These are phyloP conservation scores for Magnaporthales sp. DNA, from an alignment of 2,329 filamentous ascomycete species.

Conservation along the genomic window DNA sequence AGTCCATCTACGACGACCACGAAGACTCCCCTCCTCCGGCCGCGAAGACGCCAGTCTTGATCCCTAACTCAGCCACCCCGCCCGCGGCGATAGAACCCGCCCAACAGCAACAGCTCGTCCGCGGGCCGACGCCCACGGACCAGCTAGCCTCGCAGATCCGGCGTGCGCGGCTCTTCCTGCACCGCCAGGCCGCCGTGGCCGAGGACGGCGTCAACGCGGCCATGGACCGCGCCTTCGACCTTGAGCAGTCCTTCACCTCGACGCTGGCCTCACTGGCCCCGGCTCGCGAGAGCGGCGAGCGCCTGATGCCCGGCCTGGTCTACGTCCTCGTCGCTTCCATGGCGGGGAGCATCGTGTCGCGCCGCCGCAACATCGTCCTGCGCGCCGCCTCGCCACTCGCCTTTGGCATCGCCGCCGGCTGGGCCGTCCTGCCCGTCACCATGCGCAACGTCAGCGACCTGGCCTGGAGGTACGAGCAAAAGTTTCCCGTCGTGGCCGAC, in stretches of 20 bases:
- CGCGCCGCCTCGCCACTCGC: conserved; percentile 68
- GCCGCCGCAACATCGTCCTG: conserved; percentile 79
- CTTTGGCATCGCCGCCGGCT: conserved; percentile 75
- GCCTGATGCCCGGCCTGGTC: conserved; percentile 78
- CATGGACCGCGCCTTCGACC: conserved; percentile 71
- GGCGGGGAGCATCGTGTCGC: conserved; percentile 84
- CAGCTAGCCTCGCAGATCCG: conserved; percentile 78
- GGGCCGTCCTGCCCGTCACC: conserved; percentile 78
- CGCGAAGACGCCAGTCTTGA: conserved; percentile 10
- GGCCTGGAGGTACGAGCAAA: conserved; percentile 88
- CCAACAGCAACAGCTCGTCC: conserved; percentile 16
- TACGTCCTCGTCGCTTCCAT: conserved; percentile 93
- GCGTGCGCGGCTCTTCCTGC: conserved; percentile 69
- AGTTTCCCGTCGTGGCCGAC: conserved; percentile 73
- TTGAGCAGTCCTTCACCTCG: conserved; percentile 83
- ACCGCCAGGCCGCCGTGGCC: conserved; percentile 62
- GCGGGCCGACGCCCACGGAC: conserved; percentile 73
- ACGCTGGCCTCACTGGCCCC: conserved; percentile 87
- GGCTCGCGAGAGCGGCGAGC: conserved; percentile 75
- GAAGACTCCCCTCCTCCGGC: conserved; percentile 26
- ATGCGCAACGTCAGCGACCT: conserved; percentile 82
- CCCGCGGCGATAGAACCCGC: conserved; percentile 17
- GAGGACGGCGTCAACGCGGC: conserved; percentile 78
- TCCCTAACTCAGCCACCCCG: conserved; percentile 18
- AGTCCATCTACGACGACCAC: conserved; percentile 75